Percentiles rank a stretch among this genome's conserved stretches.
These are phyloP conservation scores for Lycium barbarum DNA, from an alignment of 257 asterid species.

Conservation along the genomic window DNA sequence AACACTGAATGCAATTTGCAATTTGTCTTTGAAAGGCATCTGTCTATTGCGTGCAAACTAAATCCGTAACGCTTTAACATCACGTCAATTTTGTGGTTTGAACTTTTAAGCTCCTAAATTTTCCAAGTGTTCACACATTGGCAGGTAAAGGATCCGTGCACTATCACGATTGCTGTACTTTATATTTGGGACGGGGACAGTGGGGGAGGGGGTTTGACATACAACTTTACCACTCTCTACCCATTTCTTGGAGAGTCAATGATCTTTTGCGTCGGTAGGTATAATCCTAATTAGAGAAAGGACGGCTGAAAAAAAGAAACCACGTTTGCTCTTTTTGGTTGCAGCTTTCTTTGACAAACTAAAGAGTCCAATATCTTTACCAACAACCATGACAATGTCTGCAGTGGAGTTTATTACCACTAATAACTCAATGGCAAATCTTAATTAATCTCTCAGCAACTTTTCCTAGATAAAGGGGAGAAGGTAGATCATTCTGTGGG, in stretches of 20 bases:
- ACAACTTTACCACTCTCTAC: no score
- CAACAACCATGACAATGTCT: background rate
- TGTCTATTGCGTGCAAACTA: no score
- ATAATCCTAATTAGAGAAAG: slow-evolving; percentile 3
- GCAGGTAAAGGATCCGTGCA: slow-evolving; percentile 11
- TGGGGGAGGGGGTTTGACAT: no score
- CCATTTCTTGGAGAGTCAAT: background rate
- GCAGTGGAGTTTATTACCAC: background rate
- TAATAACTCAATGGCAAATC: background rate
- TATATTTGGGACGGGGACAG: background rate
- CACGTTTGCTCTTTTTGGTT: background rate
- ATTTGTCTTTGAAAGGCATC: no score
- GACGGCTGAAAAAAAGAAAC: background rate
- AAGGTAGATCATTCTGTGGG: background rate
- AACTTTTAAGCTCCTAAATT: background rate
- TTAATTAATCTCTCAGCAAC: background rate
- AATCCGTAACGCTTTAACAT: background rate
- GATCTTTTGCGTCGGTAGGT: background rate
- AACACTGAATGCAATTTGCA: no score
- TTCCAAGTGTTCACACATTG: slow-evolving; percentile 9
- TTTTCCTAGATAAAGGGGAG: background rate
- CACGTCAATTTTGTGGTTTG: background rate
- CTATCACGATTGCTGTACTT: background rate
- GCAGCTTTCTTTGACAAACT: slow-evolving; percentile 18
- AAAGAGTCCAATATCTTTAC: background rate